These are phyloP conservation scores for Fragaria vesca DNA, from an alignment of 306 rosid genomes.

Conservation along the genomic window DNA sequence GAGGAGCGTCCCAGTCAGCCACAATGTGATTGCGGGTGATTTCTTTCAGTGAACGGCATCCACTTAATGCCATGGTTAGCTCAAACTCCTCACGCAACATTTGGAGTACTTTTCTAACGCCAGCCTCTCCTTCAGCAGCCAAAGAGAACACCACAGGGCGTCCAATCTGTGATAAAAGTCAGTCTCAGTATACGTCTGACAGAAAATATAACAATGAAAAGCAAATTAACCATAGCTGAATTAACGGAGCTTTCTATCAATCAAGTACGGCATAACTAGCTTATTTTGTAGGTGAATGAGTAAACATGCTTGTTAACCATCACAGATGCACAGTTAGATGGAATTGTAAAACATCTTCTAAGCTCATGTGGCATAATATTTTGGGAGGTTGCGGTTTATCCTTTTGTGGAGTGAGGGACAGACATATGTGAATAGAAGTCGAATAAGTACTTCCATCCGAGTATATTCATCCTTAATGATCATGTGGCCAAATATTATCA, in stretches of 20 bases:
- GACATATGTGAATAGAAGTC: background rate
- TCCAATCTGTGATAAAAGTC: slow-evolving; percentile 54
- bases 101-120: slow-evolving; percentile 74
- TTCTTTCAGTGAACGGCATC: slow-evolving; percentile 80
- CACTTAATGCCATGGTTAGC: slow-evolving; percentile 92
- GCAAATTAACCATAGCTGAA: background rate
- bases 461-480: slow-evolving; percentile 1
- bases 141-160: slow-evolving; percentile 85
- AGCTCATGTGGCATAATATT: background rate
- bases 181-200: background rate
- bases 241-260: background rate
- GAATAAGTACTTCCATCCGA: background rate
- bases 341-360: background rate
- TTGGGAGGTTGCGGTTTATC: background rate
- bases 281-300: background rate
- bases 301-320: slow-evolving; percentile 1
- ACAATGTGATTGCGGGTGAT: slow-evolving; percentile 82
- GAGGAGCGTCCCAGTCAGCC: slow-evolving; percentile 68
- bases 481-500: slow-evolving; percentile 6
- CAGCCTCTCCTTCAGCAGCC: slow-evolving; percentile 92
- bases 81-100: slow-evolving; percentile 91
- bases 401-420: background rate
- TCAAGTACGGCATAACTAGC: background rate
- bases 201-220: background rate
- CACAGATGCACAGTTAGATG: background rate